phyloP scores from a whole-genome alignment of 148 eudicot genomes.

The Gaultheria prostrata region DNA sequence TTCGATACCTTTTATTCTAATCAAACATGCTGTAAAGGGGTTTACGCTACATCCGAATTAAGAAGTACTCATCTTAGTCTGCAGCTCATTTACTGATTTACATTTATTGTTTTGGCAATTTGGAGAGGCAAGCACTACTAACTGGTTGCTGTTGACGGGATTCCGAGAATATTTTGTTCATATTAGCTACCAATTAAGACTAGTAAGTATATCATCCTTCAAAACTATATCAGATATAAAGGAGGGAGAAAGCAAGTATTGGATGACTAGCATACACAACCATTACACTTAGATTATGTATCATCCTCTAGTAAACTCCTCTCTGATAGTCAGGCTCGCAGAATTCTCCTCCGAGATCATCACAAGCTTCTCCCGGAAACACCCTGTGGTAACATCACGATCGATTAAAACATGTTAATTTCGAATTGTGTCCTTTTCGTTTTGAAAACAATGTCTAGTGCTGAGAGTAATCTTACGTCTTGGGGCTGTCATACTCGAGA shows the following conservation, averaged over 20 bases:
- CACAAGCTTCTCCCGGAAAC: slow-evolving; percentile 62
- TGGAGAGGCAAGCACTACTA: background rate
- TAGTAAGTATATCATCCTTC: background rate
- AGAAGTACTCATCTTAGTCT: background rate
- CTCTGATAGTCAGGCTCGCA: slow-evolving; percentile 43
- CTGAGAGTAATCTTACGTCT: slow-evolving; percentile 35
- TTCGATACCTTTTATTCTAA: background rate
- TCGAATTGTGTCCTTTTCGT: background rate
- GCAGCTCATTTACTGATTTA: background rate
- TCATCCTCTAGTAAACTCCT: slow-evolving; percentile 33
- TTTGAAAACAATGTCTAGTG: background rate
- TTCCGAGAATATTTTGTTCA: background rate
- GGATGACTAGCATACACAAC: background rate
- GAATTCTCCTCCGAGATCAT: slow-evolving; percentile 80
- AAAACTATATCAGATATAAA: background rate
- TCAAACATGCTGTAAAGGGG: background rate
- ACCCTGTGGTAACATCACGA: slow-evolving; percentile 36
- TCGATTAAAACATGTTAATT: background rate
- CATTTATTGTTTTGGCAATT: background rate
- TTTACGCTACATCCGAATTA: background rate
- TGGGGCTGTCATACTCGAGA: slow-evolving; percentile 47
- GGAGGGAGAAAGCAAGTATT: background rate
- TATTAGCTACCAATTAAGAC: background rate
- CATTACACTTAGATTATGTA: background rate
- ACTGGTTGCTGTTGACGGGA: background rate